Base-by-base conservation (phyloP, 225 moss, liverwort and hornwort species). In the Asterella californica region DNA sequence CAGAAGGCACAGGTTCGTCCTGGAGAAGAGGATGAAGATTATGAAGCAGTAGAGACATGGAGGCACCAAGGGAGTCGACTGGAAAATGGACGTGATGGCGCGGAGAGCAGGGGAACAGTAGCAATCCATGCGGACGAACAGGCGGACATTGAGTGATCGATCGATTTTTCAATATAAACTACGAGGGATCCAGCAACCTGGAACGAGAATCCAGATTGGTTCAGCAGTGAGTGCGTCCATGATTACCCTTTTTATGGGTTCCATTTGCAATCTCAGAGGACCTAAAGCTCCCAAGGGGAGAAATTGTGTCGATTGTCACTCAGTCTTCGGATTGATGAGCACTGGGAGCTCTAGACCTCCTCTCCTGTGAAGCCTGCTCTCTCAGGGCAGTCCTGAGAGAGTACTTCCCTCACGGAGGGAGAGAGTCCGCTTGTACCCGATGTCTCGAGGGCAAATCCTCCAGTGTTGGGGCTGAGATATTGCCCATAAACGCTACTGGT, bases 301-400 rank as follows among this genome's bases (percentile, higher is more conserved):
- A 32, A 52, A 30, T 52, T 15, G 15, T 53, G 30, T 53, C 19
- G 25, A 47, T 47, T 71, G 47, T 71, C 46, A n/a, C 29, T 53
- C 30, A 38, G 70, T 71, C 0, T 19, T 46, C n/a, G 24, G 72
- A 72, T 72, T 48, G 74, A 74, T 53, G 52, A 74, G 74, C 17
- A 74, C 5, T 48, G 46, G 53, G 74, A 71, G 71, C 47, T 53
- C 48, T 72, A 50, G 30, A 18, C 48, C 49, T 72, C 48, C 64
- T 4, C 8, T 27, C 74, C 32, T 74, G 74, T 54, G 25, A 74
- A 53, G 50, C 18, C 52, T 53, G 53, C 74, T 74, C 74, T 74
- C 74, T 74, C 74, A 74, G 74, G 52, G 32, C 52, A 17, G 69
- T 49, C 74, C 74, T 74, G 74, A 53, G 74, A 74, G 74, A 74